phyloP scores from a whole-genome alignment of 495 filamentous ascomycete species.

The Penicillium goetzii region DNA sequence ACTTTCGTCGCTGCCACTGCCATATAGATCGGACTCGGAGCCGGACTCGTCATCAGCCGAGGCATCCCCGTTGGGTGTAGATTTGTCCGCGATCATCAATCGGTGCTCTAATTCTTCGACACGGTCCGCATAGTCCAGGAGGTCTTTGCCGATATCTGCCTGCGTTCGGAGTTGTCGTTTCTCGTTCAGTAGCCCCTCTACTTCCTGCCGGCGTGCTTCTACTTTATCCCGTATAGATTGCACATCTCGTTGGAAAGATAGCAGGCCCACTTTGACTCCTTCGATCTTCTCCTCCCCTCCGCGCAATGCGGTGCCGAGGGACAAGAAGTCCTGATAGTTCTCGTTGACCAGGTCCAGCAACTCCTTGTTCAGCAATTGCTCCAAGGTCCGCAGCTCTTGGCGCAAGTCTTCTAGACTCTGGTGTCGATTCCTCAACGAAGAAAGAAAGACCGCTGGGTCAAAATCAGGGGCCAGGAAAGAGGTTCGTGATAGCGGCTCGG shows the following conservation, averaged over 20 bases:
- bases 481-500: slow-evolving; percentile 72
- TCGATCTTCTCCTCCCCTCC: slow-evolving; percentile 92
- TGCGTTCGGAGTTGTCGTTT: slow-evolving; percentile 54
- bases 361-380: slow-evolving; percentile 75
- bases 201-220: slow-evolving; percentile 54
- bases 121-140: slow-evolving; percentile 72
- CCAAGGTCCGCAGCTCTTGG: slow-evolving; percentile 76
- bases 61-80: slow-evolving; percentile 14
- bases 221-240: slow-evolving; percentile 60
- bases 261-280: slow-evolving; percentile 82
- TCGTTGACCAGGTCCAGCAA: slow-evolving; percentile 91
- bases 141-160: slow-evolving; percentile 62
- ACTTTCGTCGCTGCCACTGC: slow-evolving; percentile 59
- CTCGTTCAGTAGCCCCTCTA: slow-evolving; percentile 57
- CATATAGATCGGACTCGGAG: slow-evolving; percentile 43
- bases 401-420: slow-evolving; percentile 96
- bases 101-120: slow-evolving; percentile 75
- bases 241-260: slow-evolving; percentile 83
- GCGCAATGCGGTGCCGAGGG: slow-evolving; percentile 75
- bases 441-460: slow-evolving; percentile 79
- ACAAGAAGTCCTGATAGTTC: slow-evolving; percentile 89
- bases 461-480: slow-evolving; percentile 82
- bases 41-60: slow-evolving; percentile 32
- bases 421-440: slow-evolving; percentile 79
- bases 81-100: slow-evolving; percentile 57